phyloP scores from a whole-genome alignment of 2,329 filamentous ascomycete genomes.

The Talaromyces sp. region DNA sequence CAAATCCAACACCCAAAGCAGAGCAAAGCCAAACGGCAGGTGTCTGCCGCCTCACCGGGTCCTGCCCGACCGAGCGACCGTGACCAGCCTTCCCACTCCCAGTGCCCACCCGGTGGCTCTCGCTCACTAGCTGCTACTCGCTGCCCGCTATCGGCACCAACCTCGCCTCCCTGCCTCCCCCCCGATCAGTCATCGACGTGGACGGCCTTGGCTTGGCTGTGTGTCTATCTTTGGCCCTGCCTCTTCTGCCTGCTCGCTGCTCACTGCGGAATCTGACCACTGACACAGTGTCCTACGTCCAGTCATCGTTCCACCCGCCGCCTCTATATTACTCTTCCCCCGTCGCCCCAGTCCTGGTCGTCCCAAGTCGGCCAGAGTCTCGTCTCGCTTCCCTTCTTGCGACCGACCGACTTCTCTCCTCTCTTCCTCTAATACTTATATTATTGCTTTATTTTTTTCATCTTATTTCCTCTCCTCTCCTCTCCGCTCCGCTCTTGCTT shows the following conservation, averaged over 20 bases:
- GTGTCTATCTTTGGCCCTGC: slow-evolving; percentile 15
- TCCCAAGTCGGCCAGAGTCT: neutral
- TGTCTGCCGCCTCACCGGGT: neutral
- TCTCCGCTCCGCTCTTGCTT: slow-evolving; percentile 4
- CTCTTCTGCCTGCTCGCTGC: neutral
- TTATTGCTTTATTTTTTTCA: slow-evolving; percentile 1
- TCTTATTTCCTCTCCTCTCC: neutral
- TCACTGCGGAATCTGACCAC: neutral
- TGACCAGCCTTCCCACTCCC: neutral
- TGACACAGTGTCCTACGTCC: neutral
- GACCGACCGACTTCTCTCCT: slow-evolving; percentile 6
- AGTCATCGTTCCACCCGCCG: neutral
- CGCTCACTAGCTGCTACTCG: neutral
- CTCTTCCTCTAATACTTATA: slow-evolving; percentile 3
- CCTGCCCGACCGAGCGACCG: neutral
- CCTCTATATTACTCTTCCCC: neutral
- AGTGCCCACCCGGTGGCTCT: neutral
- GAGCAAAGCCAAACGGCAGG: neutral
- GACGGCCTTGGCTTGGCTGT: neutral
- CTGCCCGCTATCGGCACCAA: neutral
- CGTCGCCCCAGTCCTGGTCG: neutral
- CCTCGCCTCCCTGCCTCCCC: neutral
- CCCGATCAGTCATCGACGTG: neutral
- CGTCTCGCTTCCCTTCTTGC: neutral
- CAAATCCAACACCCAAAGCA: neutral